Conservation (phyloP, 1,139 yeast species). For the Zygoascus sp. region DNA sequence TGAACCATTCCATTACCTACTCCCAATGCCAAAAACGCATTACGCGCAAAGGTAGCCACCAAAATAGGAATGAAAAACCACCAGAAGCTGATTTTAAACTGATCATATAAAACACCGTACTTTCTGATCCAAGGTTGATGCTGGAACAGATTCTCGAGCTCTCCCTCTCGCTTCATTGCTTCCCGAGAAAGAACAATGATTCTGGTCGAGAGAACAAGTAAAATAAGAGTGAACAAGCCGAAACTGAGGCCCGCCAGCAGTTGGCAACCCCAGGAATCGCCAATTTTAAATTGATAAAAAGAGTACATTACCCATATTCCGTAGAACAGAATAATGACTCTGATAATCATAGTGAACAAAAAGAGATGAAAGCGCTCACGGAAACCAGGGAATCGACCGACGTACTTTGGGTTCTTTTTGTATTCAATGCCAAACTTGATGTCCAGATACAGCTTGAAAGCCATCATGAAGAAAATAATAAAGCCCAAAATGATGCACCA, state of each 20-base stretch:
- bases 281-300: constrained; percentile 32
- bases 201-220: constrained; percentile 26
- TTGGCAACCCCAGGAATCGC: constrained; percentile 34
- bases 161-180: constrained; percentile 25
- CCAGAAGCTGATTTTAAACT: constrained; percentile 32
- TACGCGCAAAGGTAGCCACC: constrained; percentile 29
- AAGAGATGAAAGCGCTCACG: constrained; percentile 10
- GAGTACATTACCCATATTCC: constrained; percentile 35
- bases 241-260: constrained; percentile 33
- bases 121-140: constrained; percentile 33
- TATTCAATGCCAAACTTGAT: constrained; percentile 13
- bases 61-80: constrained; percentile 33
- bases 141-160: constrained; percentile 27
- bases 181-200: constrained; percentile 27
- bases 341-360: constrained; percentile 24
- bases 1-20: constrained; percentile 34
- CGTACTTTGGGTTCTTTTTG: constrained; percentile 5
- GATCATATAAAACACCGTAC: constrained; percentile 35
- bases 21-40: constrained; percentile 34
- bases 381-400: constrained; percentile 9
- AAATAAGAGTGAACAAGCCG: constrained; percentile 27
- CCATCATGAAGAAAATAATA: constrained; percentile 23
- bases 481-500: constrained; percentile 30
- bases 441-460: constrained; percentile 27
- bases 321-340: constrained; percentile 30